phyloP scores from a whole-genome alignment of 352 stramenopile genomes.

The Phytophthora pluvialis region DNA sequence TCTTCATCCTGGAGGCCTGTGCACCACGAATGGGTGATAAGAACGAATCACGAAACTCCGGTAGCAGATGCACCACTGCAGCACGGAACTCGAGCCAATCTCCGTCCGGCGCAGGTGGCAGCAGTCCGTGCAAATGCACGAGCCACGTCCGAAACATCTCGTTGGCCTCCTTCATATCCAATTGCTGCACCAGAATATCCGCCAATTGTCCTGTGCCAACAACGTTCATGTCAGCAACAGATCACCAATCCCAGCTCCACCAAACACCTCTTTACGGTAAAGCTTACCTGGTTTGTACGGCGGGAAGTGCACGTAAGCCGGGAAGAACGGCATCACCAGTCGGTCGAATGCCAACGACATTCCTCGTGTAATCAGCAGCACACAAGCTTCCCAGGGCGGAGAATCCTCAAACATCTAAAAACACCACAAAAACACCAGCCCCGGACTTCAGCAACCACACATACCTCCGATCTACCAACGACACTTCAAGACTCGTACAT shows the following conservation, averaged over 20 bases:
- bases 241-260: background rate
- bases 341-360: slow-evolving; percentile 75
- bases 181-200: slow-evolving; percentile 67
- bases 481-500: slow-evolving; percentile 39
- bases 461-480: background rate
- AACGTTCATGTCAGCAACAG: slow-evolving; percentile 8
- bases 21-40: slow-evolving; percentile 17
- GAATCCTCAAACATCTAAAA: slow-evolving; percentile 53
- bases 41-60: slow-evolving; percentile 47
- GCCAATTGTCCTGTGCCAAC: slow-evolving; percentile 51
- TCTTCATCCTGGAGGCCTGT: slow-evolving; percentile 31
- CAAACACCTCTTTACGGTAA: background rate
- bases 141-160: slow-evolving; percentile 64
- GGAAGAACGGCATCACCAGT: slow-evolving; percentile 57
- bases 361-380: slow-evolving; percentile 71
- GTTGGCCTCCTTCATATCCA: slow-evolving; percentile 45
- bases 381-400: slow-evolving; percentile 58
- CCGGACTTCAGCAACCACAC: background rate
- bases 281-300: slow-evolving; percentile 57
- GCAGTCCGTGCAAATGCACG: slow-evolving; percentile 49
- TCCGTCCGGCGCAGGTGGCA: slow-evolving; percentile 52
- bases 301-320: slow-evolving; percentile 61
- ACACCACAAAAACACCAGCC: slow-evolving; percentile 8
- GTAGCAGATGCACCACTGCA: slow-evolving; percentile 58
- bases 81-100: slow-evolving; percentile 76